phyloP scores from a whole-genome alignment of 495 filamentous ascomycete genomes.

The Amorphotheca resinae region DNA sequence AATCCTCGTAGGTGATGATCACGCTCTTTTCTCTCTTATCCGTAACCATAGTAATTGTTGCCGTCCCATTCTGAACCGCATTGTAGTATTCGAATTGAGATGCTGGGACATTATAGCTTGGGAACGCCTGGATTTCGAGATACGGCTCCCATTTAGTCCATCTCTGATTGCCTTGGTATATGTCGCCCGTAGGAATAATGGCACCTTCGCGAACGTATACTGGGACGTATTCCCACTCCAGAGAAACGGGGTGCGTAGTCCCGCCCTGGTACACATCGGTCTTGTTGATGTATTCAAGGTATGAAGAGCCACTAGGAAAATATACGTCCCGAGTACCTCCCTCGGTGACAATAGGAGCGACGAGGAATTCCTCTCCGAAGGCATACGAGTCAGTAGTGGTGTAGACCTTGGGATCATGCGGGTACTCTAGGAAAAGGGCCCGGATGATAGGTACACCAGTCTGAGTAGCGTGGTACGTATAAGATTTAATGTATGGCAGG shows the following conservation, averaged over 20 bases:
- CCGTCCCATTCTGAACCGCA: constrained; percentile 2
- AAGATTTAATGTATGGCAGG: constrained; percentile 22
- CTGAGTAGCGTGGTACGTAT: constrained; percentile 20
- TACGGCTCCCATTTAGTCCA: constrained; percentile 23
- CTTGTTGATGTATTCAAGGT: constrained; percentile 22
- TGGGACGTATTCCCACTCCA: constrained; percentile 13
- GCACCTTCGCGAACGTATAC: constrained; percentile 23
- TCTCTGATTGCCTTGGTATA: constrained; percentile 22
- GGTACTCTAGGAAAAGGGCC: constrained; percentile 23
- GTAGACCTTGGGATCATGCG: constrained; percentile 15
- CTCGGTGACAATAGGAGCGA: constrained; percentile 21
- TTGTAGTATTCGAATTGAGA: constrained; percentile 17
- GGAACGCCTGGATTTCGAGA: constrained; percentile 22
- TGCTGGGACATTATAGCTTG: constrained; percentile 14
- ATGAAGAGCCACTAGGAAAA: constrained; percentile 19
- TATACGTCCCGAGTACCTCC: constrained; percentile 20
- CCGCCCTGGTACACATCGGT: constrained; percentile 15
- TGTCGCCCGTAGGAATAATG: constrained; percentile 21
- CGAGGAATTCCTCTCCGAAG: constrained; percentile 23
- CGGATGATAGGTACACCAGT: constrained; percentile 23
- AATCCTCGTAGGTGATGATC: not conserved
- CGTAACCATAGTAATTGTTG: not conserved
- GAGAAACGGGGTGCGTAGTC: constrained; percentile 9
- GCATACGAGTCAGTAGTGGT: constrained; percentile 20
- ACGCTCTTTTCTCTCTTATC: not conserved